Evolutionary conservation across 345 rosid genomes (phyloP).

Genomic region (Cochlearia excelsa): DNA sequence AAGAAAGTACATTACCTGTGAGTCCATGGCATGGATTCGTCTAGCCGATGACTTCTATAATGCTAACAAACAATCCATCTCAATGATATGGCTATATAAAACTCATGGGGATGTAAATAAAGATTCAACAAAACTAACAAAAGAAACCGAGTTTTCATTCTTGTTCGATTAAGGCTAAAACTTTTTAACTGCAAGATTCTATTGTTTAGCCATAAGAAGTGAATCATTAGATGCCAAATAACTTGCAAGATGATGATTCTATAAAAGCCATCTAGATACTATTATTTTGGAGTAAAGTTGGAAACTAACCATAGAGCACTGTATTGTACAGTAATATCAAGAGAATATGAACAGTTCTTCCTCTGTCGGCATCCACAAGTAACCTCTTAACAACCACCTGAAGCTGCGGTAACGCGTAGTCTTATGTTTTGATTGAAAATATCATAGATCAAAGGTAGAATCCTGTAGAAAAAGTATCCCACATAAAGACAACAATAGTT

Average conservation of each 20-base stretch:
- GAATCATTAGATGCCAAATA: slow-evolving; percentile 6
- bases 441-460: slow-evolving; percentile 22
- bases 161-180: neutral
- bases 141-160: neutral
- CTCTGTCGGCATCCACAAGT: slow-evolving; percentile 14
- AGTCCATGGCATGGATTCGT: neutral
- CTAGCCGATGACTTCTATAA: neutral
- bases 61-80: neutral
- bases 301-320: neutral
- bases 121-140: slow-evolving; percentile 17
- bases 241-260: neutral
- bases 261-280: neutral
- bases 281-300: neutral
- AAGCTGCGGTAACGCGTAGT: slow-evolving; percentile 13
- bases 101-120: slow-evolving; percentile 4
- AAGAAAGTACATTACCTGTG: slow-evolving; percentile 2
- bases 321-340: slow-evolving; percentile 1
- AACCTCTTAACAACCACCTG: neutral
- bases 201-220: slow-evolving; percentile 4
- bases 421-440: neutral
- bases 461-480: slow-evolving; percentile 19
- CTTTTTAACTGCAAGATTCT: slow-evolving; percentile 1
- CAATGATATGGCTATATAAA: neutral
- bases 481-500: slow-evolving; percentile 16
- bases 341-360: slow-evolving; percentile 12